Evolutionary conservation across 176 grass and related monocot species (phyloP).

Genomic region (Thalia dealbata): DNA sequence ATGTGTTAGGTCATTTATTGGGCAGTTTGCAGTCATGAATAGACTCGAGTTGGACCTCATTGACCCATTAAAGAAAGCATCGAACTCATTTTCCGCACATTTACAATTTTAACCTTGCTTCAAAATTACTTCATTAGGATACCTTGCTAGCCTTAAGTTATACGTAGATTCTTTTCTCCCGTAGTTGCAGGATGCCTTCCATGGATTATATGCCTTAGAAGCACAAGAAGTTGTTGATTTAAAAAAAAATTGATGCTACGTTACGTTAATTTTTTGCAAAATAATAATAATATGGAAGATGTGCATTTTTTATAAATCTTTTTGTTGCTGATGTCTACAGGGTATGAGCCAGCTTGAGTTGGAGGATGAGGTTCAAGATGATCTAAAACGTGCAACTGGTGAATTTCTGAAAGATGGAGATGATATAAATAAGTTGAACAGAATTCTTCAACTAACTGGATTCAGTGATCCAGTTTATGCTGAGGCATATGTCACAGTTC

Average conservation of each 20-base stretch:
- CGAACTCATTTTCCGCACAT: too few species aligned
- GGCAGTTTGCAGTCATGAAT: too few species aligned
- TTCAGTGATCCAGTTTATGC: slow-evolving; percentile 18
- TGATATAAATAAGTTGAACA: slow-evolving; percentile 7
- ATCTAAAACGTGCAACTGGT: slow-evolving; percentile 16
- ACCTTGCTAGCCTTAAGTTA: too few species aligned
- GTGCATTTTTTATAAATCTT: background rate
- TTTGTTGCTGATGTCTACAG: background rate
- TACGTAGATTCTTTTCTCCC: background rate
- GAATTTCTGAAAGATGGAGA: slow-evolving; percentile 12
- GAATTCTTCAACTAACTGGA: slow-evolving; percentile 13
- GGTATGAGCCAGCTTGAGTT: slow-evolving; percentile 21
- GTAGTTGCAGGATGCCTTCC: background rate
- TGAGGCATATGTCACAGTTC: slow-evolving; percentile 16
- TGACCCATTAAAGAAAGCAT: too few species aligned
- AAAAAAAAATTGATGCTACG: background rate
- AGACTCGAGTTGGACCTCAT: too few species aligned
- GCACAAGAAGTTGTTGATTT: background rate
- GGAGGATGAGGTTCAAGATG: slow-evolving; percentile 21
- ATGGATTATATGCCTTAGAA: background rate
- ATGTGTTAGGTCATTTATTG: too few species aligned
- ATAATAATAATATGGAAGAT: background rate
- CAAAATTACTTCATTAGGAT: background rate
- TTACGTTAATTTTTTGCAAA: background rate
- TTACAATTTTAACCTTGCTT: too few species aligned